Evolutionary conservation across 192 early-diverging fungal genomes (phyloP), one percentile per base, ranked within the genome.

Genomic region (Oehlia diaphana): DNA sequence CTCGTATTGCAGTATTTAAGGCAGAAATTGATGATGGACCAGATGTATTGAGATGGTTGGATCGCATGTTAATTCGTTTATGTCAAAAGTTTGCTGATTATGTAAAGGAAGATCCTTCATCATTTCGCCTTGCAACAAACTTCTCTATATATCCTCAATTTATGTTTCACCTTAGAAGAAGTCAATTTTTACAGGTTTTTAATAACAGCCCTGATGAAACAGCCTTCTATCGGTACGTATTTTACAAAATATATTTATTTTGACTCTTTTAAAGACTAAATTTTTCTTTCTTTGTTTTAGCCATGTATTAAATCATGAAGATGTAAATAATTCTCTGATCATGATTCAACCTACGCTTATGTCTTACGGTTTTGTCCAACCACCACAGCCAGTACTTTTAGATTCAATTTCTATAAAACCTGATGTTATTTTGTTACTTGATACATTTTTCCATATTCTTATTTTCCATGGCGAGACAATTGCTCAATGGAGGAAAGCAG

Each of bases 71-170:
- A 42, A 99, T 99, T 86, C 94, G 98, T 7, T 86, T 99, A 84
- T 99, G 98, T 87, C 97, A 98, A 84, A 93, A 94, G 80, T 98
- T 98, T 85, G 98, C 95, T 21, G 95, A 97, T 72, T 99, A 94
- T 89, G 88, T 95, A 13, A 96, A 98, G 80, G 98, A 99, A 68
- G 98, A 99, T 72, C 95, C 96, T 28, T 87, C 90, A 16, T 93
- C 92, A 62, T 99, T 99, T 91, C 91, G 93, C 10, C 89, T 99
- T 70, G 84, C 91, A 0, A 92, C 94, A 69, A 97, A 95, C 86
- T 99, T 99, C 81, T 96, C 96, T 0, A 97, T 99, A 80, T 99
- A 99, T 85, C 98, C 98, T 67, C 97, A 99, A 84, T 99, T 99
- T 78, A 99, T 99, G 98, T 99, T 98, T 92, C 96, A 99, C 75